Base-by-base conservation (phyloP, 2,329 filamentous ascomycete species). In the Coniochaeta prunicola region DNA sequence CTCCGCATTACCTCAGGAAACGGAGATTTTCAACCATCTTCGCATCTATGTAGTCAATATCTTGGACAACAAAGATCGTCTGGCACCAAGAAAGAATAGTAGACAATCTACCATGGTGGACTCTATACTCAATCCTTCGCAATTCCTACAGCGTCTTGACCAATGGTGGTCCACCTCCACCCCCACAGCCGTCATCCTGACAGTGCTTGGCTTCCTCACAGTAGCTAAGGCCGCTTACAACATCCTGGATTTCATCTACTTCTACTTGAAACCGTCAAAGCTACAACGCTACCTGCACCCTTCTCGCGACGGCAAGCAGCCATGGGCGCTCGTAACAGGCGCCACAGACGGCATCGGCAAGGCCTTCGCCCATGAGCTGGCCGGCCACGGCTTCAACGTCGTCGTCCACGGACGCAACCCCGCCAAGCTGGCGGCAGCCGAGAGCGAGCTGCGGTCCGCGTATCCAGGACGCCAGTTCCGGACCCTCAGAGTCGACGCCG, bases 401-500 rank as follows among this genome's bases (percentile, higher is more conserved):
- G 71, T 85, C 17, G 65, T 86, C 9, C 82, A 86, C 61, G 82
- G 83, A n/a, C 77, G 81, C 36, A 82, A 81, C 60, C 61, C 64
- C 2, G 61, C 69, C 3, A 85, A 84, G 63, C 73, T 86, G 3
- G 65, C 73, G 2, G 58, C 58, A 1, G 69, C 80, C n/a, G 66
- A 71, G n/a, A 57, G 65, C 1, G 67, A 74, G 28, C 73, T 85
- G 0, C 61, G 66, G 1, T n/a, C 64, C 0, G 60, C 69, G 9
- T 76, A 75, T 59, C 80, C 81, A 0, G 36, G 62, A 1, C 66
- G 70, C 15, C 66, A 70, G 28, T 74, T 79, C 57, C 69, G 71
- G 30, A 67, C 69, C 48, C 66, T 81, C 45, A 65, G 80, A 19
- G 74, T 76, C 13, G 80, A 84, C 64, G 76, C 74, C 2, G 67